Conservation (phyloP, 495 filamentous ascomycete species). For the Tuber brumale region DNA sequence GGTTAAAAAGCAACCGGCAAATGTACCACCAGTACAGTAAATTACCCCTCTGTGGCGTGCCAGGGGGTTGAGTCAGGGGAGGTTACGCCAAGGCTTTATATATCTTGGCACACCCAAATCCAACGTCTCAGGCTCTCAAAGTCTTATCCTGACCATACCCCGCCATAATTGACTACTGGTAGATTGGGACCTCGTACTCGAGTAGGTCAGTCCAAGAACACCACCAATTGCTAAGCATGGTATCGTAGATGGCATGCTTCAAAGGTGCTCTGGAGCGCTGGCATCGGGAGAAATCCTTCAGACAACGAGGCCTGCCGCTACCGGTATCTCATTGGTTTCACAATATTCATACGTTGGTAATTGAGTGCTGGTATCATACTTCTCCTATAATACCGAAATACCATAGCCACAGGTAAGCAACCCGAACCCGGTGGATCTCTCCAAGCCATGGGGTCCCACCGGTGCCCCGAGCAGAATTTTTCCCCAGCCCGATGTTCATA, state of each 20-base stretch:
- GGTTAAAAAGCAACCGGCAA: background rate
- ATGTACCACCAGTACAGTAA: background rate
- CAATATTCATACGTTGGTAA: background rate
- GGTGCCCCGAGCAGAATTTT: background rate
- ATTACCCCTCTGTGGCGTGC: background rate
- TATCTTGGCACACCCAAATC: constrained; percentile 1
- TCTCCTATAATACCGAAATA: background rate
- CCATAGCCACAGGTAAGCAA: background rate
- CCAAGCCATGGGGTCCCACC: background rate
- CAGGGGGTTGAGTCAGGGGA: background rate
- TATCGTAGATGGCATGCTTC: background rate
- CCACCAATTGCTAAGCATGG: background rate
- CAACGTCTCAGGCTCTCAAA: background rate
- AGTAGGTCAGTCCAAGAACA: background rate
- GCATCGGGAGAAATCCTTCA: background rate
- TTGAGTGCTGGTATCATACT: background rate
- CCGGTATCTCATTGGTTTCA: background rate
- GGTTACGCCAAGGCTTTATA: background rate
- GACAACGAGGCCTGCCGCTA: background rate
- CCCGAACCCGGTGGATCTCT: background rate
- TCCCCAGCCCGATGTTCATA: background rate
- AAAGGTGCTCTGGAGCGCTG: background rate
- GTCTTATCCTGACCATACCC: background rate
- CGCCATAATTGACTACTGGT: background rate
- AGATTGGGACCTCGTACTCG: background rate